Evolutionary conservation across 1,284 basidiomycete species (phyloP), one percentile per base, ranked within the genome.

Genomic region (Coniferiporia weirii): DNA sequence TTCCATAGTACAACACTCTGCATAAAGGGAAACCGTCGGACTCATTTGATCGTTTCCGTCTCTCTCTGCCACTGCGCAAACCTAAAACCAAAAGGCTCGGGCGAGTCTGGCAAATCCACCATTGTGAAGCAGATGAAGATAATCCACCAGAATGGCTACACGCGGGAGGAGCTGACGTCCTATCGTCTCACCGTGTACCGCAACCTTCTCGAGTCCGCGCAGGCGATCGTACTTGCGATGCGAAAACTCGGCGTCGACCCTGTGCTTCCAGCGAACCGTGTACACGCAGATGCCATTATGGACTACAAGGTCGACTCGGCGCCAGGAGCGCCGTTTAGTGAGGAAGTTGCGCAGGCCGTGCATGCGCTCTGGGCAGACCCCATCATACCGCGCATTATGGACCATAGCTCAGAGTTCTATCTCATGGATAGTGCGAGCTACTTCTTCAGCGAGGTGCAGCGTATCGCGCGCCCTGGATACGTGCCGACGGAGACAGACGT

Each of bases 111-210:
- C 36, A 98, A 98, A 76, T 91, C 87, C 4, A 98, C 95, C 0
- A 94, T 98, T 65, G 94, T 98, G 51, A 98, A 98, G 75, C 96
- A 98, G 75, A 98, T 98, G 95, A 98, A 97, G 80, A 98, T 98
- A 64, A 96, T 98, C 62, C 93, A 98, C 73, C 93, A 98, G 73
- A 89, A 91, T 66, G 96, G 96, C 7, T 98, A 95, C 75, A 85
- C 85, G 0, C 73, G 75, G 20, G 83, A 92, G 1, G 95, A 98
- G 72, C 82, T 95, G 44, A 75, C 89, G 62, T 79, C 85, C 1
- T 97, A 86, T 74, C 81, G 90, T 43, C 82, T 87, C 0, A 87
- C 89, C 17, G 87, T 98, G 51, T 92, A 95, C 81, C 73, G 91
- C 79, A 89, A 89, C 70, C 83, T 95, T 4, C 76, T 95, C 64